Evolutionary conservation across 495 filamentous ascomycete species (phyloP).

Genomic region (Trichoderma gamsii): DNA sequence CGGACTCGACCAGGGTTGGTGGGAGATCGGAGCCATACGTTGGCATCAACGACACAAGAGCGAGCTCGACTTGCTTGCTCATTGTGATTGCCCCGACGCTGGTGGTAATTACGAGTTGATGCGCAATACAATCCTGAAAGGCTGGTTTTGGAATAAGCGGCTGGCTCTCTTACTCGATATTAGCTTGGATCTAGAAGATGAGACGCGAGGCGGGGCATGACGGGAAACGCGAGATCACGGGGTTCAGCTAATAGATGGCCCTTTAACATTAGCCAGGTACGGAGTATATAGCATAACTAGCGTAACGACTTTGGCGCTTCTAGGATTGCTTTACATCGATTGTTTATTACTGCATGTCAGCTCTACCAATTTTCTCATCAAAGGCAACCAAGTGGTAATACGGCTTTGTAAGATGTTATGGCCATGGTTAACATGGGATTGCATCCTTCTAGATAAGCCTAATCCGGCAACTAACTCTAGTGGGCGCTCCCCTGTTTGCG

Average conservation of each 20-base stretch:
- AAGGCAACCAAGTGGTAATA: no score
- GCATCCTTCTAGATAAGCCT: neutral
- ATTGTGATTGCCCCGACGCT: constrained; percentile 32
- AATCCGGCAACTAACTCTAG: neutral
- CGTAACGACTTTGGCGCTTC: no score
- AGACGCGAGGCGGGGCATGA: constrained; percentile 3
- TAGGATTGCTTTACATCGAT: no score
- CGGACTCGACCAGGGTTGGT: constrained; percentile 65
- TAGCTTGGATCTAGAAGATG: neutral
- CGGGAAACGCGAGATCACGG: constrained; percentile 11
- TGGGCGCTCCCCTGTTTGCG: neutral
- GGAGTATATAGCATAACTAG: no score
- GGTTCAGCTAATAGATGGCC: neutral
- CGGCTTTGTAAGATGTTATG: neutral
- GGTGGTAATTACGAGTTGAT: neutral
- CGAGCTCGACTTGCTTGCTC: constrained; percentile 71
- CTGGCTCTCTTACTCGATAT: neutral
- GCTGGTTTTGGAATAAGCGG: no score
- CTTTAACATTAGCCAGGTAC: no score
- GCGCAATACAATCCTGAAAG: no score
- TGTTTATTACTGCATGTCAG: no score
- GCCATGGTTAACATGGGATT: neutral
- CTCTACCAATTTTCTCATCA: no score
- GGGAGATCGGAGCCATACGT: constrained; percentile 68
- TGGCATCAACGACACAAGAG: constrained; percentile 69